These are phyloP conservation scores for Ophiostoma sp. DNA, from an alignment of 2,329 filamentous ascomycete genomes.

Conservation along the genomic window DNA sequence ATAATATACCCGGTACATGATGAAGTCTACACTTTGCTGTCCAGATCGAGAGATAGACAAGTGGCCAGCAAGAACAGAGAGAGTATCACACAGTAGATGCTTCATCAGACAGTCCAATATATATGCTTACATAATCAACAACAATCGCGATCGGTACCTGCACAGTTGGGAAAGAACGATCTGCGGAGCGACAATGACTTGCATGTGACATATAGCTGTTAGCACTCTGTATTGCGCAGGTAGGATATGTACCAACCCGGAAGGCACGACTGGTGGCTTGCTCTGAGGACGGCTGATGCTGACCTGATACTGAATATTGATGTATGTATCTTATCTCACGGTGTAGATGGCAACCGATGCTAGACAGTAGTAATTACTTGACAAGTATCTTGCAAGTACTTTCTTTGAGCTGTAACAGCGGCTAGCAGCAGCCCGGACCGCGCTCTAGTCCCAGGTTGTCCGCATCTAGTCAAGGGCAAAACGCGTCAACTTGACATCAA, in stretches of 20 bases:
- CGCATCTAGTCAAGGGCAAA: conserved; percentile 11
- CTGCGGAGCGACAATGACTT: not conserved
- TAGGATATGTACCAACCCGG: not conserved
- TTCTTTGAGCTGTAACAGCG: conserved; percentile 10
- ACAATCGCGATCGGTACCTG: not conserved
- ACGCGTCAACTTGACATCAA: not conserved
- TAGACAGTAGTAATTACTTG: not conserved
- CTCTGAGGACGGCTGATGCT: not conserved
- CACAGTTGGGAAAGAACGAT: not conserved
- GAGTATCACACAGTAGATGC: not conserved
- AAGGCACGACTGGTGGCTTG: conserved; percentile 6
- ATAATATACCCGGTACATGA: too few relatives aligned
- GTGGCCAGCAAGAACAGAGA: not conserved
- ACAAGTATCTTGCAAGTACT: not conserved
- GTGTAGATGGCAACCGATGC: not conserved
- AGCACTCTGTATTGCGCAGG: not conserved
- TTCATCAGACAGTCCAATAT: not conserved
- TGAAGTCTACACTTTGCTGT: too few relatives aligned
- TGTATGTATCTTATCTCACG: not conserved
- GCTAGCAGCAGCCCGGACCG: conserved; percentile 15
- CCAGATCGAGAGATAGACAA: not conserved
- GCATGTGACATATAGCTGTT: not conserved
- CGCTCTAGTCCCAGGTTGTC: conserved; percentile 4
- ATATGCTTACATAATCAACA: not conserved
- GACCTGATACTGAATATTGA: not conserved